A percentile compares a stretch with the other conserved stretches of the same genome.
These are phyloP conservation scores for Pichia occidentalis DNA, from an alignment of 805 yeast genomes.

Conservation along the genomic window DNA sequence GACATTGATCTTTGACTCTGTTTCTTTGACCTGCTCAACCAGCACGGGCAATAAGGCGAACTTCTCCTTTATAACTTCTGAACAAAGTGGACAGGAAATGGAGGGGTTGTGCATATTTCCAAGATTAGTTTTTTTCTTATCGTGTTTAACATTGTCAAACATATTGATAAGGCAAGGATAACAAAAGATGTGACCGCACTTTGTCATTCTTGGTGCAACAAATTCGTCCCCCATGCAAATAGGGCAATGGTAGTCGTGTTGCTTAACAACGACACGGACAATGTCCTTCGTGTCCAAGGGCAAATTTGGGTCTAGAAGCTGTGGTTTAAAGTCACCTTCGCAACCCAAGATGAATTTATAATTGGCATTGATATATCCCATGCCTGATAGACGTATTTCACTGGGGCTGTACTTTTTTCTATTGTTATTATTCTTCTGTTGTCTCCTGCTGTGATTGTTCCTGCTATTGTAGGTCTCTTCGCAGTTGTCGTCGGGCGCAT, in stretches of 20 bases:
- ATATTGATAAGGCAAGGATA: conserved; percentile 71
- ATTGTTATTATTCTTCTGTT: conserved; percentile 20
- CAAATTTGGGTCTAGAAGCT: conserved; percentile 67
- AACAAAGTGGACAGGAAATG: conserved; percentile 67
- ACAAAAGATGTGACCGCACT: conserved; percentile 92
- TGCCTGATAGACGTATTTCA: conserved; percentile 48
- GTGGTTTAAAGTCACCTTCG: conserved; percentile 47
- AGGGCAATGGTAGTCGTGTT: conserved; percentile 70
- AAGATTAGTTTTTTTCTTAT: conserved; percentile 24
- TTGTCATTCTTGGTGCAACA: conserved; percentile 89
- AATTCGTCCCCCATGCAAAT: conserved; percentile 82
- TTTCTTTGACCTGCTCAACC: conserved; percentile 41
- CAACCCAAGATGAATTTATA: conserved; percentile 78
- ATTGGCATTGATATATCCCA: conserved; percentile 72
- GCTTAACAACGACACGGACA: conserved; percentile 66
- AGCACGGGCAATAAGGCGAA: conserved; percentile 63
- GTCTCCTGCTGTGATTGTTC: conserved; percentile 9
- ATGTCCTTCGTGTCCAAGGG: conserved; percentile 57
- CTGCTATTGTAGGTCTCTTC: conserved; percentile 5
- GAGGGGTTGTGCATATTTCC: conserved; percentile 12
- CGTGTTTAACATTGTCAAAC: conserved; percentile 39
- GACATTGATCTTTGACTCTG: conserved; percentile 45
- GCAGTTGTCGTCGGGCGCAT: conserved; percentile 33
- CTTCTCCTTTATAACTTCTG: conserved; percentile 45
- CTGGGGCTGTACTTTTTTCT: conserved; percentile 8